Percentiles rank a stretch among this genome's conserved stretches.
Evolutionary conservation across 2,329 filamentous ascomycete species (phyloP).

Genomic region (Aspergillus jensenii): DNA sequence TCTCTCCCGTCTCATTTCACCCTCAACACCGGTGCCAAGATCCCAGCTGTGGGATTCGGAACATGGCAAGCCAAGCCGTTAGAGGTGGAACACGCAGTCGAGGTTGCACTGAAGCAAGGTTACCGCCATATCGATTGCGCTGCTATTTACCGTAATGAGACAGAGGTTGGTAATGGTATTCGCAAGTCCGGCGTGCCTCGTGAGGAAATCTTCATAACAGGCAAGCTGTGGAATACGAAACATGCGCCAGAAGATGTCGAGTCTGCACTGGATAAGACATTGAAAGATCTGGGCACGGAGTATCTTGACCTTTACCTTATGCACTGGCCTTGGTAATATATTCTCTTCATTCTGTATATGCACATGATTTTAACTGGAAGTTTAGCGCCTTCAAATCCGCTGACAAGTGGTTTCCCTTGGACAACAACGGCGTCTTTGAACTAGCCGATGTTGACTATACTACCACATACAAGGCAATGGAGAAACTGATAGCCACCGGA

Average conservation of each 20-base stretch:
- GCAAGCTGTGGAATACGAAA: conserved; percentile 80
- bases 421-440: conserved; percentile 22
- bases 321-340: conserved; percentile 48
- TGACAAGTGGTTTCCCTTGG: conserved; percentile 25
- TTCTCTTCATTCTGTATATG: too few species aligned
- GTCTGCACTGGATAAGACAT: conserved; percentile 60
- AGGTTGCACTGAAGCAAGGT: conserved; percentile 64
- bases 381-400: conserved; percentile 20
- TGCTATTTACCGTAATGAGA: conserved; percentile 74
- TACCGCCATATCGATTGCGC: conserved; percentile 54
- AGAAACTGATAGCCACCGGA: conserved; percentile 57
- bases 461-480: conserved; percentile 58
- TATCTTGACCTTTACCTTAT: conserved; percentile 72
- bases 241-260: conserved; percentile 62
- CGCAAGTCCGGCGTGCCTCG: conserved; percentile 64
- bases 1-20: conserved; percentile 23
- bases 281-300: conserved; percentile 61
- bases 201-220: conserved; percentile 69
- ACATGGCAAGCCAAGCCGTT: conserved; percentile 75
- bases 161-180: conserved; percentile 66
- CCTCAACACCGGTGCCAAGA: conserved; percentile 23
- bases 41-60: conserved; percentile 68
- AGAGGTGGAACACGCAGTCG: conserved; percentile 69
- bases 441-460: conserved; percentile 23
- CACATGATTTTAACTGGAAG: too few species aligned